Base-by-base conservation (phyloP, 805 yeast species). In the Starmerella bacillaris region DNA sequence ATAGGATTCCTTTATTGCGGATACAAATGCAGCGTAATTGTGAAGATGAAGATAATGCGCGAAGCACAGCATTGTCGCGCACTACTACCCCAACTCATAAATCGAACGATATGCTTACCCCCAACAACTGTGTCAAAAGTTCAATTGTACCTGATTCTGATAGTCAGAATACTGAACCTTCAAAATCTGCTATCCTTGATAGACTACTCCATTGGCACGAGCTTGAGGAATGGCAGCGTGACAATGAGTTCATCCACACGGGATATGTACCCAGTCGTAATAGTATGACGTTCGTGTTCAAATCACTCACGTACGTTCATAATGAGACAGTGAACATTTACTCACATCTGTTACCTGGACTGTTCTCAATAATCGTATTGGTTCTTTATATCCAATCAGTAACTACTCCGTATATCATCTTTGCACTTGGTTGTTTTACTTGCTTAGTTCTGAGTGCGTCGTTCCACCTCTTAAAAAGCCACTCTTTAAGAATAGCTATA, bases 261-360 rank as follows among this genome's bases (percentile, higher is more conserved):
- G 82, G 82, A 4, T 78, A 78, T 46, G 74, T 77, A 15, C 62
- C 60, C 22, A 71, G 67, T 36, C 68, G 78, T 1, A 44, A 52
- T 22, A 67, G 75, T 21, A 64, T 56, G 41, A 33, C 37, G 29
- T 55, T 52, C 32, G 70, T 77, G 38, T 37, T 71, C 14, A 44
- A 56, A 27, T 66, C 78, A 2, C 51, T 76, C 31, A 43, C 59
- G 5, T 70, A 67, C 43, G 43, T 72, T 29, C 82, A 77, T 54
- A 78, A 78, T 45, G 89, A 77, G 53, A 59, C 80, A 0, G 72
- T 74, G 15, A 77, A 78, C 50, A 72, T 78, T 18, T 76, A 74
- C 56, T 55, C 76, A 3, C 89, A 77, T 49, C 53, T 77, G 39
- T 31, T 58, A 5, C 63, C 63, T 1, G 53, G 58, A 11, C 29